phyloP scores from a whole-genome alignment of 768 basidiomycete species.

The Sarcodon sp. region DNA sequence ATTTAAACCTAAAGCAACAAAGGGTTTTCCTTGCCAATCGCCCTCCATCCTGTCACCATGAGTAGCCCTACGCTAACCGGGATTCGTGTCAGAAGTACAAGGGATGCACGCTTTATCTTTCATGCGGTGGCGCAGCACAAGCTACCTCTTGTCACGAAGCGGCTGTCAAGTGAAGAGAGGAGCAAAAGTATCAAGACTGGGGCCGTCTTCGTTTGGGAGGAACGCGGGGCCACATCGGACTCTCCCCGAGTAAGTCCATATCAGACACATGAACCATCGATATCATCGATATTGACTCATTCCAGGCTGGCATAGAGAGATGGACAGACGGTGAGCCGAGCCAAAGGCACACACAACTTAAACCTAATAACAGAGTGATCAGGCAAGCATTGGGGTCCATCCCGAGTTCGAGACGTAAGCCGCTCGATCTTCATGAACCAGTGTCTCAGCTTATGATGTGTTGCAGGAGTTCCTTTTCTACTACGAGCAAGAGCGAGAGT shows the following conservation, averaged over 20 bases:
- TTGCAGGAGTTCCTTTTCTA: slow-evolving; percentile 67
- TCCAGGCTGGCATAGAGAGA: slow-evolving; percentile 61
- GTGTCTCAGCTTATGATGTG: background rate
- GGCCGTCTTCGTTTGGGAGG: slow-evolving; percentile 76
- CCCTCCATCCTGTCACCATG: slow-evolving; percentile 20
- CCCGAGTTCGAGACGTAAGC: slow-evolving; percentile 63
- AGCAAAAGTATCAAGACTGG: slow-evolving; percentile 51
- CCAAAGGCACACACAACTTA: slow-evolving; percentile 18
- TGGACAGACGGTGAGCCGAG: slow-evolving; percentile 49
- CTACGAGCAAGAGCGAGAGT: slow-evolving; percentile 43
- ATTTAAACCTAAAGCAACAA: too few relatives aligned
- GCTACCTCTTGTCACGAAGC: slow-evolving; percentile 55
- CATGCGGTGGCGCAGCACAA: slow-evolving; percentile 49
- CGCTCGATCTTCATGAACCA: background rate
- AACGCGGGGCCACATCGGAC: slow-evolving; percentile 56
- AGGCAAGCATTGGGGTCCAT: slow-evolving; percentile 54
- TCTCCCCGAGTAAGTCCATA: slow-evolving; percentile 42
- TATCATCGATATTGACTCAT: background rate
- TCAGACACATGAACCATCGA: background rate
- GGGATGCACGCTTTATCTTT: slow-evolving; percentile 65
- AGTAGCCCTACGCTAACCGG: slow-evolving; percentile 58
- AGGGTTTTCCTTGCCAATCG: too few relatives aligned
- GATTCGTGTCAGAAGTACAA: slow-evolving; percentile 48
- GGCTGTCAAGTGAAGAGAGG: slow-evolving; percentile 67
- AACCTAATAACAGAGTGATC: background rate